Evolutionary conservation across 768 basidiomycete genomes (phyloP).

Genomic region (Polyporus arcularius): DNA sequence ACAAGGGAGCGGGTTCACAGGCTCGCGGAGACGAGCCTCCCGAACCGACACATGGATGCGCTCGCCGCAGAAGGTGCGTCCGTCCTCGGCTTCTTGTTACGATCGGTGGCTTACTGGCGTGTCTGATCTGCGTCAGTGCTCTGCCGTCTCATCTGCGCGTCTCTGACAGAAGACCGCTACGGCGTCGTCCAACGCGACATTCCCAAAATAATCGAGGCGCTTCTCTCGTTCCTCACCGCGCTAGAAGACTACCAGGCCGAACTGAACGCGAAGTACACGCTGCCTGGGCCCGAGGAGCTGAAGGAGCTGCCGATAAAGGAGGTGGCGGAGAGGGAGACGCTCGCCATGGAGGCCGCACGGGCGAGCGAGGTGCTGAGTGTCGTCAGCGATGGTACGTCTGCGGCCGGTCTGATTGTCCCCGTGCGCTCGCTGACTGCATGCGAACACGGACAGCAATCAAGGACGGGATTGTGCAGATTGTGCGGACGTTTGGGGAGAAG

Average conservation of each 20-base stretch:
- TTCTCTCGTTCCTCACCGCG: constrained; percentile 64
- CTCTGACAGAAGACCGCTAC: constrained; percentile 77
- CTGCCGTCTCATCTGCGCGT: constrained; percentile 66
- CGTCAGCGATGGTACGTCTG: constrained; percentile 58
- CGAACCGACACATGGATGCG: constrained; percentile 63
- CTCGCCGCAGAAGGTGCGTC: constrained; percentile 59
- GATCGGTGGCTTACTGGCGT: no score
- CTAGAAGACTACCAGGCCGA: constrained; percentile 66
- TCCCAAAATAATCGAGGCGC: constrained; percentile 76
- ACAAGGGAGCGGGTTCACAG: constrained; percentile 52
- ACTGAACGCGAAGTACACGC: constrained; percentile 43
- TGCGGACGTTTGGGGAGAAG: constrained; percentile 73
- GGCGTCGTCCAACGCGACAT: constrained; percentile 87
- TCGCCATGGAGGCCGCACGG: constrained; percentile 52
- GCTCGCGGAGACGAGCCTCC: constrained; percentile 54
- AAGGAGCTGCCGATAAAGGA: constrained; percentile 35
- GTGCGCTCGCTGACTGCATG: not conserved
- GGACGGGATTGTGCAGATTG: constrained; percentile 64
- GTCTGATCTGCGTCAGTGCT: constrained; percentile 47
- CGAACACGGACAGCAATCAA: constrained; percentile 51
- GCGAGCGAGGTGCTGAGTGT: constrained; percentile 56
- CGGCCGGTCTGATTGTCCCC: not conserved
- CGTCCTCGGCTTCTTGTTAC: not conserved
- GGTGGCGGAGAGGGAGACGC: constrained; percentile 37
- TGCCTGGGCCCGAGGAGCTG: constrained; percentile 38